Conservation (phyloP, 2,329 filamentous ascomycete species). For the Akanthomyces lecanii region DNA sequence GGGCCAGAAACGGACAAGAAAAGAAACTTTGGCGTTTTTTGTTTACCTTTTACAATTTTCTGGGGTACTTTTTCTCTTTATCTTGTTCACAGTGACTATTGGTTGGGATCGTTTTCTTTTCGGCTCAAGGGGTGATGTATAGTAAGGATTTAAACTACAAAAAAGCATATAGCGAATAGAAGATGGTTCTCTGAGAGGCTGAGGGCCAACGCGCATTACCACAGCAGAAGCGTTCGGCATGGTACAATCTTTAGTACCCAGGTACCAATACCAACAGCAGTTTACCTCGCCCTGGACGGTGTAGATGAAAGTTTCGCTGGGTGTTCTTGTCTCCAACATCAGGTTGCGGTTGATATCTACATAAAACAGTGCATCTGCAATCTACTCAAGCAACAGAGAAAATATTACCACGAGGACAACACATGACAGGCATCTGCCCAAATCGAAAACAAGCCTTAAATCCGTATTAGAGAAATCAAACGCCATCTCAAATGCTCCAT, state of each 20-base stretch:
- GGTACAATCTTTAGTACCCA: not conserved
- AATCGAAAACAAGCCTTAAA: not conserved
- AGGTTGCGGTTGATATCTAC: not conserved
- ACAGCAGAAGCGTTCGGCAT: no score
- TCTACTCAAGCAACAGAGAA: not conserved
- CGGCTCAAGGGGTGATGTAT: conserved; percentile 3
- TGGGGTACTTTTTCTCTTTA: conserved; percentile 1
- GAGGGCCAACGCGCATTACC: not conserved
- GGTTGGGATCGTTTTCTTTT: not conserved
- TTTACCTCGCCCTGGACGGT: no score
- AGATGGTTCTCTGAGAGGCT: not conserved
- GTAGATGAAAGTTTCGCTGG: no score
- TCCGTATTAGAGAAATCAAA: conserved; percentile 22
- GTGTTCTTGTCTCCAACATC: not conserved
- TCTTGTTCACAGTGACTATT: not conserved
- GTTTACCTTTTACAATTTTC: not conserved
- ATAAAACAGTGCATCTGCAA: not conserved
- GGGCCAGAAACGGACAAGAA: not conserved
- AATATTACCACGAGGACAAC: not conserved
- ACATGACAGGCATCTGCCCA: no score
- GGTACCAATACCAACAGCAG: no score
- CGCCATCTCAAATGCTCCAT: conserved; percentile 21
- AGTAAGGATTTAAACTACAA: not conserved
- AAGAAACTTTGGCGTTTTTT: not conserved
- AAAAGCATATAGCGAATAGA: conserved; percentile 11